Base-by-base conservation (phyloP, 192 early-diverging fungal species). In the Coemansia asiatica region DNA sequence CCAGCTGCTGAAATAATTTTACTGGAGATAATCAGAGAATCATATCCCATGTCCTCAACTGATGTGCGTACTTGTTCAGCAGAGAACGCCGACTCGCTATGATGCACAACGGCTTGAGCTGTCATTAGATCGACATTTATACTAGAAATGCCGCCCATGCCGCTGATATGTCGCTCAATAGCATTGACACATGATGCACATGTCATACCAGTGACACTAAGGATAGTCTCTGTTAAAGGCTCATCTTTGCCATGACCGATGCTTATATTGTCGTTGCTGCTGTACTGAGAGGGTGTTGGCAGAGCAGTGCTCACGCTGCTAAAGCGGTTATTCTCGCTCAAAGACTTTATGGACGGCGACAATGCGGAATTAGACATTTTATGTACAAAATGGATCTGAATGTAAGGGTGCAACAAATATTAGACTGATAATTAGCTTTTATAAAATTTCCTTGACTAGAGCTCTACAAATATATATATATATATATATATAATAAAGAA, bases 101-200 rank as follows among this genome's bases (percentile, higher is more conserved):
- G 87, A 10, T 69, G 59, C 5, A 97, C 61, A 0, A 78, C 75
- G 7, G 87, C 92, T 36, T 88, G 79, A 1, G 83, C 84, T 0
- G 85, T 83, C 46, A 92, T 76, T 46, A 83, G 81, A 59, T 89
- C 88, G 28, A 95, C 90, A 9, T 76, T 67, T 18, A 94, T 73
- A 3, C 71, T 31, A 8, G 84, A 56, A 7, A 93, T 84, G 1
- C 91, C 76, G 56, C 59, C 38, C 31, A 75, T 26, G 10, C 47
- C 48, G 44, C 66, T 61, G 16, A 83, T 29, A 5, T 84, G 73
- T 13, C 68, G 70, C 33, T 85, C 86, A 21, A 96, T 86, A 1
- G 90, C 77, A 8, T 81, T 71, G 28, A 95, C 93, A 66, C 95
- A 98, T 19, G 90, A 89, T 3, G 85, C 82, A 58, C 95, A 98